Evolutionary conservation across 192 early-diverging fungal genomes (phyloP).

Genomic region (Coemansia sp.): DNA sequence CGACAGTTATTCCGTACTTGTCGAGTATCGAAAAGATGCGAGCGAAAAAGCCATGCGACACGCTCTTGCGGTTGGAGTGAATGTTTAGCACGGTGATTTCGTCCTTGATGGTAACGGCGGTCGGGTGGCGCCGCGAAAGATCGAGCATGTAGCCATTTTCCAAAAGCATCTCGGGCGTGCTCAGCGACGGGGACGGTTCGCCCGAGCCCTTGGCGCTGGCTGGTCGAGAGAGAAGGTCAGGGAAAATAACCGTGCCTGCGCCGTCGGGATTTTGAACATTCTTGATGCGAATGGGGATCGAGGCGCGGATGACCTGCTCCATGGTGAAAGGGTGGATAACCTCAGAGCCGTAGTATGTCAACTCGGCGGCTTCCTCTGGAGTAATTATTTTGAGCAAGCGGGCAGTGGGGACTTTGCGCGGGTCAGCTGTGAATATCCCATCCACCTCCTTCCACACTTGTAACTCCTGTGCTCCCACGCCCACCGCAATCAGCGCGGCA

Average conservation of each 20-base stretch:
- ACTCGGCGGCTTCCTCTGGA: constrained; percentile 95
- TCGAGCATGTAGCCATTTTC: constrained; percentile 74
- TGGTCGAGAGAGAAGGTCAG: constrained; percentile 60
- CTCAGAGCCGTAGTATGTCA: constrained; percentile 93
- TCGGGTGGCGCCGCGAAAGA: constrained; percentile 76
- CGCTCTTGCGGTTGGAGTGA: constrained; percentile 93
- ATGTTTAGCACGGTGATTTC: constrained; percentile 93
- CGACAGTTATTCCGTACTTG: constrained; percentile 86
- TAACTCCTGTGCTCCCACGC: constrained; percentile 79
- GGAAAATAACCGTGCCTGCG: constrained; percentile 88
- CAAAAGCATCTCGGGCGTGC: constrained; percentile 56
- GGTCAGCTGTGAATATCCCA: constrained; percentile 98
- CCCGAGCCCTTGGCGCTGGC: constrained; percentile 51
- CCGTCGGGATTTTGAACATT: constrained; percentile 95
- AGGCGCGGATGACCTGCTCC: constrained; percentile 96
- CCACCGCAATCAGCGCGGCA: constrained; percentile 91
- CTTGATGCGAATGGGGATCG: constrained; percentile 98
- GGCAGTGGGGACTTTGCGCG: constrained; percentile 87
- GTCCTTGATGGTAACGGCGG: constrained; percentile 99
- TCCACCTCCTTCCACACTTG: constrained; percentile 99
- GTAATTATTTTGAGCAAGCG: constrained; percentile 86
- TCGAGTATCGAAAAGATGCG: constrained; percentile 90
- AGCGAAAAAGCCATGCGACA: constrained; percentile 96
- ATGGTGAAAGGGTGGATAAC: constrained; percentile 99
- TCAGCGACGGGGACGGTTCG: constrained; percentile 54